Conservation (phyloP, 1,284 basidiomycete genomes). For the Irpex sp. region DNA sequence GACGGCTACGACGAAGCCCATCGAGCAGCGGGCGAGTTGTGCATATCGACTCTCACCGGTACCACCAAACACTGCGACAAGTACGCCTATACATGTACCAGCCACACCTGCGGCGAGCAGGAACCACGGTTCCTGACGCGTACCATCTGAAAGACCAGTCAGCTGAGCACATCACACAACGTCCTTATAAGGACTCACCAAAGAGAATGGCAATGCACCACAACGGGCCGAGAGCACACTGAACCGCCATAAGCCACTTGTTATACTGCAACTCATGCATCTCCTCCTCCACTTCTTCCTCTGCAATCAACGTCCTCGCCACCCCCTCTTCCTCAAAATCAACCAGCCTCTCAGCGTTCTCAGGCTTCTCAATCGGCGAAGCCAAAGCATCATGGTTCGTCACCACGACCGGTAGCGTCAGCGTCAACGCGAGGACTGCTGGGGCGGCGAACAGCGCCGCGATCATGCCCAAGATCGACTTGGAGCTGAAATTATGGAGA, state of each 20-base stretch:
- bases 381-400: constrained; percentile 45
- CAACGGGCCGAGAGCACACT: constrained; percentile 77
- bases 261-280: constrained; percentile 67
- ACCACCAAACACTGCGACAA: constrained; percentile 62
- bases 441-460: constrained; percentile 84
- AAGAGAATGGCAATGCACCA: constrained; percentile 77
- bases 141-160: constrained; percentile 43
- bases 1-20: constrained; percentile 86
- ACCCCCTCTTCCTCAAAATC: constrained; percentile 72
- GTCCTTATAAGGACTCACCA: constrained; percentile 42
- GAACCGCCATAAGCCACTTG: constrained; percentile 78
- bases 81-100: constrained; percentile 50
- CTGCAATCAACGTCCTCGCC: constrained; percentile 58
- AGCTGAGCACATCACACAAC: background rate
- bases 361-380: constrained; percentile 43
- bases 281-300: constrained; percentile 62
- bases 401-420: constrained; percentile 90
- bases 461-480: constrained; percentile 56
- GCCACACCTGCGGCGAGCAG: constrained; percentile 50
- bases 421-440: constrained; percentile 80
- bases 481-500: constrained; percentile 64
- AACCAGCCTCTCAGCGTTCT: constrained; percentile 36
- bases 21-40: constrained; percentile 75
- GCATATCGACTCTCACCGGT: constrained; percentile 58
- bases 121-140: constrained; percentile 49